Base-by-base conservation (phyloP, 306 rosid genomes). In the Sicyos edulis region DNA sequence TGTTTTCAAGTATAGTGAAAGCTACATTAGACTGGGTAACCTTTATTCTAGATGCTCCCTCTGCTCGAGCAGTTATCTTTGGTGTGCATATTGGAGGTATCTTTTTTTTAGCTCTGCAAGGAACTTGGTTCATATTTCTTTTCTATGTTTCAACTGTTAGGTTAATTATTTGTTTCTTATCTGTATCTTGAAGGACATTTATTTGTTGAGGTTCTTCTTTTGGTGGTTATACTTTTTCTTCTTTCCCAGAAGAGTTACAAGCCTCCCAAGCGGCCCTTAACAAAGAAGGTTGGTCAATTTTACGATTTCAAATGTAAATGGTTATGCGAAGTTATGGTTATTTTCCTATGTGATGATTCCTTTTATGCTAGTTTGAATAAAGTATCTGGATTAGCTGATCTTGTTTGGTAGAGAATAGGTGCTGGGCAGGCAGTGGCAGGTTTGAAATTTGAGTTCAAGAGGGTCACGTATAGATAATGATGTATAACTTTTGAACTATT, bases 221-320 rank as follows among this genome's bases (percentile, higher is more conserved):
- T 87, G 55, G 88, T 88, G 57, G 99, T 93, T 75, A 93, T 93
- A 55, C 79, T 91, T 77, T 85, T 88, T 82, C 83, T 93, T 61
- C 95, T 93, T 72, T 91, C 97, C 54, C 96, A 87, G 84, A 93
- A 93, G 77, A 93, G 99, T 86, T 93, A 93, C 89, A 93, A 85
- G 79, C 99, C 96, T 53, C 99, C 99, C 42, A 93, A 89, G 78
- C 83, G 97, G 75, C 99, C 99, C 52, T 80, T 93, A 72, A 82
- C 92, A 15, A 77, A 83, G 81, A 86, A 91, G 99, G 99, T 93
- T 21, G 21, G 49, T 45, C 40, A 47, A 2, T 20, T 44, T 45
- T 45, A 54, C 10, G 11, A 40, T 63, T 63, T 45, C 54, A 68
- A 20, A 68, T 49, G 20, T 22, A 12, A 47, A 68, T 22, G 4